Evolutionary conservation across 352 stramenopile species (phyloP).

Genomic region (Phytophthora citrophthora): DNA sequence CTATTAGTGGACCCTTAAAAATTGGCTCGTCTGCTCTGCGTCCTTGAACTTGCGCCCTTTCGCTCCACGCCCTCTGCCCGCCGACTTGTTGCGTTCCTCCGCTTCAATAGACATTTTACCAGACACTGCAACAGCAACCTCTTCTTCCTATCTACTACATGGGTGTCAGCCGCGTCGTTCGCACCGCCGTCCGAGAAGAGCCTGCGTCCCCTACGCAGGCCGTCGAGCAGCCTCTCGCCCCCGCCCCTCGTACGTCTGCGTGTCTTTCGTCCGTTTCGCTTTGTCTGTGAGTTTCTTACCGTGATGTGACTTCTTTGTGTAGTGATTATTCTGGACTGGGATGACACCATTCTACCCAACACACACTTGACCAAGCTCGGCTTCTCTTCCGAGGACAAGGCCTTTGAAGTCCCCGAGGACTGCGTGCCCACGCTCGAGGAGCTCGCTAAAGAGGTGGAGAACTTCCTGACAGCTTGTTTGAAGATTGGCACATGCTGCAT

Average conservation of each 20-base stretch:
- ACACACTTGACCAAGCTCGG: slow-evolving; percentile 69
- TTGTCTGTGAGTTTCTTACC: not conserved
- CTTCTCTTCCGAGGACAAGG: slow-evolving; percentile 58
- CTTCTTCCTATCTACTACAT: slow-evolving; percentile 15
- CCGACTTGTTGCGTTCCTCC: slow-evolving; percentile 10
- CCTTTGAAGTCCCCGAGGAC: slow-evolving; percentile 49
- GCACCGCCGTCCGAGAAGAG: slow-evolving; percentile 25
- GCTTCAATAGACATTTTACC: slow-evolving; percentile 30
- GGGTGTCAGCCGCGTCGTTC: slow-evolving; percentile 41
- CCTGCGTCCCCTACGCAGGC: slow-evolving; percentile 21
- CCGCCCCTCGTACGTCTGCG: slow-evolving; percentile 26
- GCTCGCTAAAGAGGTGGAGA: slow-evolving; percentile 43
- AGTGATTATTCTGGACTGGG: slow-evolving; percentile 86
- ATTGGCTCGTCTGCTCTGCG: too few species aligned
- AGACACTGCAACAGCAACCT: slow-evolving; percentile 14
- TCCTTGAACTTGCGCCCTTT: too few species aligned
- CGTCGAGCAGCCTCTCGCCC: slow-evolving; percentile 12
- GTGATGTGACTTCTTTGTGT: not conserved
- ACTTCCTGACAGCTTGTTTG: slow-evolving; percentile 60
- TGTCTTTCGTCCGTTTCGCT: not conserved
- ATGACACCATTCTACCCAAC: slow-evolving; percentile 84
- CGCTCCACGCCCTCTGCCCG: slow-evolving; percentile 21
- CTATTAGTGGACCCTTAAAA: too few species aligned
- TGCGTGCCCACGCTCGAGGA: slow-evolving; percentile 35
- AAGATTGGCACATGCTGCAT: slow-evolving; percentile 59